Evolutionary conservation across 176 grass and related monocot genomes (phyloP).

Genomic region (Triticum monococcum): DNA sequence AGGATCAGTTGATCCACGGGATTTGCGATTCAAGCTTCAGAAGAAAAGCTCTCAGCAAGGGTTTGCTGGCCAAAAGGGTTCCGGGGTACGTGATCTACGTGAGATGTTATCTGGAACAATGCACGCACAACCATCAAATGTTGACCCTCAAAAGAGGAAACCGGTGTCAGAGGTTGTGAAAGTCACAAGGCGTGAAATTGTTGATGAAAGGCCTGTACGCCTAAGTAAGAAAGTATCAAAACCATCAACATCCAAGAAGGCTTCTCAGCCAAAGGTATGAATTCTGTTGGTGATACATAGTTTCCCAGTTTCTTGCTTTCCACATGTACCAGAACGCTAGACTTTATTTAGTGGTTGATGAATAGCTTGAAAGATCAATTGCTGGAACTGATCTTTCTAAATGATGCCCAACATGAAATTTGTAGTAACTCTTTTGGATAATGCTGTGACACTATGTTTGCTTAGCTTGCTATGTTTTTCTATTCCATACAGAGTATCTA

Average conservation of each 20-base stretch:
- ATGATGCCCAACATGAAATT: neutral
- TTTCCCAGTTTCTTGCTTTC: conserved; percentile 5
- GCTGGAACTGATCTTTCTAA: neutral
- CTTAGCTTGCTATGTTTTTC: neutral
- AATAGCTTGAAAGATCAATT: neutral
- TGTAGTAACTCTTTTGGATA: neutral
- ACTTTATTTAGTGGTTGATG: neutral
- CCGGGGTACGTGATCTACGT: conserved; percentile 66
- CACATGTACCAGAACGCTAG: neutral
- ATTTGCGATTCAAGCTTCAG: conserved; percentile 92
- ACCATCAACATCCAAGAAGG: conserved; percentile 61
- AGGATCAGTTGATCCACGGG: conserved; percentile 71
- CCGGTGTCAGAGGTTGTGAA: conserved; percentile 56
- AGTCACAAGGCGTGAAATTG: conserved; percentile 52
- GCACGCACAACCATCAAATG: conserved; percentile 54
- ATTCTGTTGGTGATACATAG: neutral
- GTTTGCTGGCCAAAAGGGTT: conserved; percentile 37
- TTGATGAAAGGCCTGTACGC: conserved; percentile 41
- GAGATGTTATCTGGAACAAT: conserved; percentile 84
- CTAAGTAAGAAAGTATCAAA: conserved; percentile 60
- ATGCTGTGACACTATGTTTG: neutral
- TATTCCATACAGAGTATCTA: neutral
- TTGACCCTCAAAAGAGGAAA: conserved; percentile 47
- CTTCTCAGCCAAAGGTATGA: conserved; percentile 63
- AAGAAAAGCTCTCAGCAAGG: conserved; percentile 49